Conservation (phyloP, 768 basidiomycete species). For the Lyophyllum atratum region DNA sequence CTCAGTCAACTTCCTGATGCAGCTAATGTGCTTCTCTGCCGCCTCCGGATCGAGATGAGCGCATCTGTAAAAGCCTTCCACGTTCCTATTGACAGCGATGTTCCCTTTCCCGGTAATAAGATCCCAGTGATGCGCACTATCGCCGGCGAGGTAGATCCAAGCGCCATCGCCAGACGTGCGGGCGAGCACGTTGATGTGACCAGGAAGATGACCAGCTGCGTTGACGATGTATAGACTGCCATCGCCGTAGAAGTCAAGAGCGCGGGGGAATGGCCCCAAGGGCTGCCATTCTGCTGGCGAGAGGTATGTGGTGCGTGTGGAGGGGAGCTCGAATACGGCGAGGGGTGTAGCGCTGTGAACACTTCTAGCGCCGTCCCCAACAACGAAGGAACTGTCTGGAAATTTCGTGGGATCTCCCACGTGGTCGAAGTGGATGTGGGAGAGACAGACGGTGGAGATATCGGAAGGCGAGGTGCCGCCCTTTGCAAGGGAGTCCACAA, state of each 20-base stretch:
- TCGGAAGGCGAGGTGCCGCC: conserved; percentile 48
- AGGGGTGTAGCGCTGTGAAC: conserved; percentile 1
- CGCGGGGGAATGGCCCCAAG: conserved; percentile 32
- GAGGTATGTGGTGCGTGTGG: conserved; percentile 16
- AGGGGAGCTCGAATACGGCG: conserved; percentile 14
- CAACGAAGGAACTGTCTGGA: conserved; percentile 45
- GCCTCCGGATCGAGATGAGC: conserved; percentile 43
- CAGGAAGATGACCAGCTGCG: conserved; percentile 56
- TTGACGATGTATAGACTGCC: conserved; percentile 61
- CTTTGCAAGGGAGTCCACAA: conserved; percentile 47
- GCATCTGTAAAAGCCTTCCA: conserved; percentile 32
- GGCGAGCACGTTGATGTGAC: conserved; percentile 55
- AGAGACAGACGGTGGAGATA: conserved; percentile 46
- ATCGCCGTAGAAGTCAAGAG: conserved; percentile 56
- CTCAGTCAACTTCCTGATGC: conserved; percentile 33
- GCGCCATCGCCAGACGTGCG: conserved; percentile 54
- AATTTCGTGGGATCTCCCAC: conserved; percentile 50
- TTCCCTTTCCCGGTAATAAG: conserved; percentile 46
- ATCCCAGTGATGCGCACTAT: conserved; percentile 57
- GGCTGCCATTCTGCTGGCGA: conserved; percentile 15
- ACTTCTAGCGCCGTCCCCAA: conserved; percentile 41
- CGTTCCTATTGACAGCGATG: conserved; percentile 33
- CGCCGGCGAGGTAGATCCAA: conserved; percentile 59
- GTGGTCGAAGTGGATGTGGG: conserved; percentile 60
- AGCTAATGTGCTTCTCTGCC: conserved; percentile 42